phyloP scores from a whole-genome alignment of 306 rosid genomes.

The Fagus sylvatica region DNA sequence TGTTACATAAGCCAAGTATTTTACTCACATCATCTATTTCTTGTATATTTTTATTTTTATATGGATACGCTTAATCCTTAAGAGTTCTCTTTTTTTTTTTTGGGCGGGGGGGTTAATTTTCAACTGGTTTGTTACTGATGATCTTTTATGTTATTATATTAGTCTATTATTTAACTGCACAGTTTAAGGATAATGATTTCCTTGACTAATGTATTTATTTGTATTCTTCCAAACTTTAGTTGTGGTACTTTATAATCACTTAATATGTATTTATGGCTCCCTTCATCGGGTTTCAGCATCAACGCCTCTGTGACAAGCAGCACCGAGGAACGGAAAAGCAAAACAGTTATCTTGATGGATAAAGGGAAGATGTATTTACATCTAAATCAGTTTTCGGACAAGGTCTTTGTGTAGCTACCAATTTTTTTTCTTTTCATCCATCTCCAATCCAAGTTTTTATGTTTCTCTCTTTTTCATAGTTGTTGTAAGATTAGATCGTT shows the following conservation, averaged over 20 bases:
- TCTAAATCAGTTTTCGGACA: constrained; percentile 60
- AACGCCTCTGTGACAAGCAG: constrained; percentile 86
- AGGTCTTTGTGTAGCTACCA: constrained; percentile 41
- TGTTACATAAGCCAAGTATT: too few species aligned
- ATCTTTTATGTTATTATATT: neutral
- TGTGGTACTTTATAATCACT: neutral
- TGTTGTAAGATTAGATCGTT: neutral
- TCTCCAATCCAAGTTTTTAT: constrained; percentile 3
- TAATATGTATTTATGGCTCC: constrained; percentile 17
- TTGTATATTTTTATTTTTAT: too few species aligned
- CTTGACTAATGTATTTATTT: neutral
- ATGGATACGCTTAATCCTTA: too few species aligned
- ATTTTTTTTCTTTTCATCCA: constrained; percentile 8
- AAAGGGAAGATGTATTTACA: constrained; percentile 67
- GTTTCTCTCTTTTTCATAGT: neutral
- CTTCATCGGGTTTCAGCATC: constrained; percentile 54
- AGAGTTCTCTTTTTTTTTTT: too few species aligned
- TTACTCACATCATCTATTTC: too few species aligned
- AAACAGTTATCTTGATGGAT: constrained; percentile 79
- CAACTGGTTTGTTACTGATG: neutral
- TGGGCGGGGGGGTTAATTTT: neutral
- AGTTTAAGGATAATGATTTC: neutral
- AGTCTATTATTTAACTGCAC: neutral
- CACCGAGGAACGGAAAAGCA: constrained; percentile 66
- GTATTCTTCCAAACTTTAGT: neutral